phyloP scores from a whole-genome alignment of 371 early-diverging fungal species.

The Mortierella sp. region DNA sequence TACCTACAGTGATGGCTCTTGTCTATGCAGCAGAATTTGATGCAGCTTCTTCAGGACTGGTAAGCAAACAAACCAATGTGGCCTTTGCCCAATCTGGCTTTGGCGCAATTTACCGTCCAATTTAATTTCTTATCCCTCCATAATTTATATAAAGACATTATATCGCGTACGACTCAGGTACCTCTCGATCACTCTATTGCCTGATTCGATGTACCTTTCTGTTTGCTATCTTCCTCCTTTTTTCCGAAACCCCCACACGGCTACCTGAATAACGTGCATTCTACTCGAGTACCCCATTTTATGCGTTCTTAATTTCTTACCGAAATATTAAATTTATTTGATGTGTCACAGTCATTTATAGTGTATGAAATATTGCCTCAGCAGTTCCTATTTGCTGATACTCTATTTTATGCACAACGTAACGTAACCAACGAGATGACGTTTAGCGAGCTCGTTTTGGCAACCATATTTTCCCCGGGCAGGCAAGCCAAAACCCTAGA shows the following conservation, averaged over 20 bases:
- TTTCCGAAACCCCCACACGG: neutral
- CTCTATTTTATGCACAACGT: neutral
- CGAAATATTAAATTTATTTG: no score
- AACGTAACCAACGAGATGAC: constrained; percentile 2
- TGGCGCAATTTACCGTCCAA: constrained; percentile 12
- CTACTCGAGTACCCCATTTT: no score
- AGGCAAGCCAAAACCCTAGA: neutral
- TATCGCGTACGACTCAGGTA: neutral
- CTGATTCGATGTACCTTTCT: constrained; percentile 8
- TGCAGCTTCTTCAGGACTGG: constrained; percentile 12
- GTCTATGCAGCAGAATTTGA: constrained; percentile 15
- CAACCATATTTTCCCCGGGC: no score
- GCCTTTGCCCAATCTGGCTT: constrained; percentile 34
- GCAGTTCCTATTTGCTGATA: neutral
- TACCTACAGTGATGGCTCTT: constrained; percentile 29
- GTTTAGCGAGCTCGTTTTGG: neutral
- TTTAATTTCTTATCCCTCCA: neutral
- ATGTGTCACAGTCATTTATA: no score
- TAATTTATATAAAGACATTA: neutral
- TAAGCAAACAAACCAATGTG: constrained; percentile 5
- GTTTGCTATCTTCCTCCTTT: neutral
- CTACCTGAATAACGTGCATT: no score
- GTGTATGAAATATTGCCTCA: neutral
- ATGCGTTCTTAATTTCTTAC: no score
- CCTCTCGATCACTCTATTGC: neutral